Base-by-base conservation (phyloP, 305 asterid species). In the Fraxinus ornus region DNA sequence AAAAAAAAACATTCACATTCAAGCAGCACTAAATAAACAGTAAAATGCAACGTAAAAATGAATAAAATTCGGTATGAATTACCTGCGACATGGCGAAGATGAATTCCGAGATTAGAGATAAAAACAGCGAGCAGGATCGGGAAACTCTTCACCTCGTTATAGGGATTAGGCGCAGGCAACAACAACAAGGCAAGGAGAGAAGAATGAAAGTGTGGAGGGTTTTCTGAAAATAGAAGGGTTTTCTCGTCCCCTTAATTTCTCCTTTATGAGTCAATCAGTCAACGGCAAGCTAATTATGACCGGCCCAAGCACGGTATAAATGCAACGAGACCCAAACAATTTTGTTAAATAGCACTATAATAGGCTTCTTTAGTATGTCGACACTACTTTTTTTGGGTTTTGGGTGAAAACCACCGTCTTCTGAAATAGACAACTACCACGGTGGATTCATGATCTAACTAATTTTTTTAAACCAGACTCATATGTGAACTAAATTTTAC, bases 281-380 rank as follows among this genome's bases (percentile, higher is more conserved):
- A 70, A 70, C 75, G 37, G 19, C 4, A 7, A 47, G 57, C 5
- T 47, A 47, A 13, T 47, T 47, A 47, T 47, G 57, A 47, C 19
- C 19, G 5, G 57, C 57, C 19, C 19, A 47, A 15, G 57, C 57
- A 47, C 57, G 21, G n/a, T 13, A 44, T 49, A 15, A 49, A 49
- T 15, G 19, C 22, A 52, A 52, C 2, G 62, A 52, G 64, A 52
- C 64, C 22, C 22, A 52, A 17, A n/a, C 64, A 52, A 17, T 52
- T 4, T 52, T 52, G 94, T 62, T 13, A 62, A 62, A 62, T 21
- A 7, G 33, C 33, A 62, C 17, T 62, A 62, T 22, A 62, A 47
- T 13, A 47, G 55, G n/a, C 55, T 9, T 7, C 44, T 8, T 37
- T 37, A 37, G 44, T 39, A 0, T 8, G 3, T 39, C 47, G 47